phyloP scores from a whole-genome alignment of 169 alveolate genomes.

The Perkinsus marinus region DNA sequence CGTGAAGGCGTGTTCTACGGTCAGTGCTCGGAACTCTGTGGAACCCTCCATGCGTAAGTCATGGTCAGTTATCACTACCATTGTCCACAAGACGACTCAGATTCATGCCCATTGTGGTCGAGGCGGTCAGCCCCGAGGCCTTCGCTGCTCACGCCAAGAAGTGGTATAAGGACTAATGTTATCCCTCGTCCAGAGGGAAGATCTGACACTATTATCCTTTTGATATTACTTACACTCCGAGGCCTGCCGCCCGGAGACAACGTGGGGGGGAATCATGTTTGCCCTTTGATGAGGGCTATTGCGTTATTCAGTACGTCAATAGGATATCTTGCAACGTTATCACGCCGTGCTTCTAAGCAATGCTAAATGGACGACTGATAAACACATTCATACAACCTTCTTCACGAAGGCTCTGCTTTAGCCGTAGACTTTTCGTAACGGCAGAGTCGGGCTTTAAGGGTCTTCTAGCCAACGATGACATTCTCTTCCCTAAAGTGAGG shows the following conservation, averaged over 20 bases:
- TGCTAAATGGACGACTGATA: too few relatives aligned
- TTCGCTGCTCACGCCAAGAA: conserved; percentile 79
- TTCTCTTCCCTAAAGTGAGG: background rate
- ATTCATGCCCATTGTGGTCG: conserved; percentile 78
- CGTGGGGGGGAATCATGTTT: conserved; percentile 18
- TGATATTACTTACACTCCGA: background rate
- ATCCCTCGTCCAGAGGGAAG: background rate
- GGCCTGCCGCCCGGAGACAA: conserved; percentile 6
- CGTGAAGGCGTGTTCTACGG: conserved; percentile 82
- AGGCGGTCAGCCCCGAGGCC: conserved; percentile 66
- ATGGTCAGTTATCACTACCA: background rate
- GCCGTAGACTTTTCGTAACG: background rate
- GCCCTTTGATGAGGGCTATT: conserved; percentile 19
- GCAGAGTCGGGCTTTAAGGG: background rate
- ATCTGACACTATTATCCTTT: background rate
- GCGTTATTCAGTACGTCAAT: background rate
- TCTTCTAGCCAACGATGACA: background rate
- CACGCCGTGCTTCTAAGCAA: too few relatives aligned
- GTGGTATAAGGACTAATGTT: conserved; percentile 58
- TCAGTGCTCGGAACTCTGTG: conserved; percentile 75
- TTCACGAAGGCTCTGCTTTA: background rate
- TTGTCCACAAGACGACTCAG: conserved; percentile 3
- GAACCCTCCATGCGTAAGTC: conserved; percentile 58
- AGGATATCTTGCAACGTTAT: background rate
- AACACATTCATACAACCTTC: too few relatives aligned